Evolutionary conservation across 805 yeast species (phyloP), one percentile per base, ranked within the genome.

Genomic region (Wickerhamiella spandovensis): DNA sequence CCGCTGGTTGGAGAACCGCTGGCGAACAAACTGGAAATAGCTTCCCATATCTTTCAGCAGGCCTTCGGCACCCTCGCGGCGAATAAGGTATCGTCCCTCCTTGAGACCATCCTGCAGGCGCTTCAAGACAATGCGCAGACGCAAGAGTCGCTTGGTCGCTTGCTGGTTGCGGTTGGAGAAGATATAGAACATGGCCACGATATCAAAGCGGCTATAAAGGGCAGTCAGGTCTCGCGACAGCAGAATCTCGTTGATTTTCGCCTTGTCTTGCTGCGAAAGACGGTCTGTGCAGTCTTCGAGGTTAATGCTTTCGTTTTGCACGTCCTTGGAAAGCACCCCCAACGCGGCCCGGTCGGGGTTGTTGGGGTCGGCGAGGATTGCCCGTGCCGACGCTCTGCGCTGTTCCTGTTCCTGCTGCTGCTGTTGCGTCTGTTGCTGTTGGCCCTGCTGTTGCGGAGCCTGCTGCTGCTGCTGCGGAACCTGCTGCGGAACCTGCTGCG

Each of bases 131-230:
- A 15, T 21, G 20, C 21, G 43, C 42, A 28, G 49, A 7, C 84
- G 89, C 53, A 88, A 73, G 52, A 88, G 74, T 56, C 84, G 76
- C 59, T 78, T 79, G 1, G 95, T 82, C 9, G 85, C 89, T 47
- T 80, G 84, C 46, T 73, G 75, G 63, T 83, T 84, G 58, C 81
- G 79, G 1, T 55, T 52, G 18, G 95, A 83, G 53, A 85, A 71
- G 52, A 82, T 75, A 61, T 77, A 87, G 59, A 84, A 85, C 60
- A 84, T 80, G 37, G 94, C 87, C 41, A 85, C 78, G 43, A 87
- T 71, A 61, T 86, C 94, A 17, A 83, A 82, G 54, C 81, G 75
- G 37, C 79, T 13, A 20, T 53, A 39, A 51, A 54, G 73, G 64
- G 76, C 78, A 55, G 82, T 72, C 58, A 78, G 82, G 50, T 61